phyloP scores from a whole-genome alignment of 805 yeast genomes.

The Starmera caribaea region DNA sequence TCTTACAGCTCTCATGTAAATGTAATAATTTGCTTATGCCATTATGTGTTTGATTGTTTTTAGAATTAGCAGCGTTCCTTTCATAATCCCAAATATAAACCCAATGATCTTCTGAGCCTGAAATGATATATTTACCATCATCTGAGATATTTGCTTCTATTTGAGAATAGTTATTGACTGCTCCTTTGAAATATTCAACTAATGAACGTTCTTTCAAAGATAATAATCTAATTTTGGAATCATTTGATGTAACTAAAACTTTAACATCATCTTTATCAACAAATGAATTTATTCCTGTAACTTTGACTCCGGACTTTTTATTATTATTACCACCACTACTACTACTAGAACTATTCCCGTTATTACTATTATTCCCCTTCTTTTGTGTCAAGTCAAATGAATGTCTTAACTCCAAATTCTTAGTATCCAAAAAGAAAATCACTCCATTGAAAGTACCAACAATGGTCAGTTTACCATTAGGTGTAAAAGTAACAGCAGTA shows the following conservation, averaged over 20 bases:
- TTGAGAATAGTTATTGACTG: conserved; percentile 60
- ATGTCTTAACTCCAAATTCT: conserved; percentile 41
- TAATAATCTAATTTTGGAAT: conserved; percentile 65
- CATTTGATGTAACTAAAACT: conserved; percentile 67
- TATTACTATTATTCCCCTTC: conserved; percentile 5
- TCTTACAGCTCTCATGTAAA: conserved; percentile 20
- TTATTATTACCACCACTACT: conserved; percentile 4
- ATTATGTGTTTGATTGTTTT: conserved; percentile 2
- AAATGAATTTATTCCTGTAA: conserved; percentile 65
- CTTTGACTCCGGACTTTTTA: conserved; percentile 37
- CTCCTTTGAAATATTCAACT: conserved; percentile 65
- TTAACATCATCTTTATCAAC: conserved; percentile 25
- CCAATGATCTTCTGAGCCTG: conserved; percentile 87
- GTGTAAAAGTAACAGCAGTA: conserved; percentile 68
- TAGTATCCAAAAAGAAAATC: conserved; percentile 49
- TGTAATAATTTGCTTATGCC: background rate
- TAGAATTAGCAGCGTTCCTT: conserved; percentile 9
- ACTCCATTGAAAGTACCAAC: conserved; percentile 80
- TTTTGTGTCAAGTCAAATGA: conserved; percentile 38
- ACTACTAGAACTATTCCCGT: too few relatives aligned
- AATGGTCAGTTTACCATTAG: conserved; percentile 46
- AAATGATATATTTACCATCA: conserved; percentile 46
- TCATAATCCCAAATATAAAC: conserved; percentile 67
- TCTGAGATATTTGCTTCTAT: conserved; percentile 58
- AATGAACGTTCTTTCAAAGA: conserved; percentile 43